Evolutionary conservation across 1,284 basidiomycete species (phyloP).

Genomic region (Naganishia sp.): DNA sequence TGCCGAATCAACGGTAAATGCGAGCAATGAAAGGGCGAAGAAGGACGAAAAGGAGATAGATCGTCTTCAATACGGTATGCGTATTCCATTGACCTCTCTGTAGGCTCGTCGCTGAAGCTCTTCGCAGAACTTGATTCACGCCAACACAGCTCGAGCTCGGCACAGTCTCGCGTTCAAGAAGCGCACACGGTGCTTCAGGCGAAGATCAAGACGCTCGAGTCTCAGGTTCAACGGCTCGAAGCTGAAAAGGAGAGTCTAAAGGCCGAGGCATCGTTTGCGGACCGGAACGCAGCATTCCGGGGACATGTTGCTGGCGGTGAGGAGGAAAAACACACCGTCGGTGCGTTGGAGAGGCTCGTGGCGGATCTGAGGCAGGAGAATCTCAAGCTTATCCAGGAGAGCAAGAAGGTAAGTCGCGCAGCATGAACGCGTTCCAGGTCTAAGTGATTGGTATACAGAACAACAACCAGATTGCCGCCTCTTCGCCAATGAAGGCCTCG

Average conservation of each 20-base stretch:
- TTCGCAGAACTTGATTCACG: slow-evolving; percentile 12
- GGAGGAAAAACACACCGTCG: slow-evolving; percentile 18
- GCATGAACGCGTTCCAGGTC: not conserved
- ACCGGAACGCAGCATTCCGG: slow-evolving; percentile 9
- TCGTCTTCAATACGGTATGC: slow-evolving; percentile 45
- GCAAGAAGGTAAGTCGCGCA: slow-evolving; percentile 36
- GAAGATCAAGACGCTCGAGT: slow-evolving; percentile 42
- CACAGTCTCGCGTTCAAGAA: slow-evolving; percentile 23
- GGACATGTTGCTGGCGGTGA: slow-evolving; percentile 21
- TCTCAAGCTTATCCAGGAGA: slow-evolving; percentile 35
- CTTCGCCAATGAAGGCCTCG: not conserved
- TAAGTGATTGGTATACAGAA: no score
- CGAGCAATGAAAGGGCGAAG: slow-evolving; percentile 39
- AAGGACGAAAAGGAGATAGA: slow-evolving; percentile 44
- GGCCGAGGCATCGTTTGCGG: slow-evolving; percentile 13
- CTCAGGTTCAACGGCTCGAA: slow-evolving; percentile 37
- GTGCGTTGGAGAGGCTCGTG: slow-evolving; percentile 39
- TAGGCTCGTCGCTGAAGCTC: not conserved
- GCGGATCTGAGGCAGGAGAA: slow-evolving; percentile 39
- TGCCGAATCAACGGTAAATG: slow-evolving; percentile 42
- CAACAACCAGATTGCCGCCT: not conserved
- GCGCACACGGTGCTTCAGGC: slow-evolving; percentile 36
- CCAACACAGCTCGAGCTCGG: slow-evolving; percentile 31
- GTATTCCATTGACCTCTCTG: not conserved
- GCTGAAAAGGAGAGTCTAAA: slow-evolving; percentile 39